phyloP scores from a whole-genome alignment of 192 early-diverging fungal genomes.

The Podila verticillata region DNA sequence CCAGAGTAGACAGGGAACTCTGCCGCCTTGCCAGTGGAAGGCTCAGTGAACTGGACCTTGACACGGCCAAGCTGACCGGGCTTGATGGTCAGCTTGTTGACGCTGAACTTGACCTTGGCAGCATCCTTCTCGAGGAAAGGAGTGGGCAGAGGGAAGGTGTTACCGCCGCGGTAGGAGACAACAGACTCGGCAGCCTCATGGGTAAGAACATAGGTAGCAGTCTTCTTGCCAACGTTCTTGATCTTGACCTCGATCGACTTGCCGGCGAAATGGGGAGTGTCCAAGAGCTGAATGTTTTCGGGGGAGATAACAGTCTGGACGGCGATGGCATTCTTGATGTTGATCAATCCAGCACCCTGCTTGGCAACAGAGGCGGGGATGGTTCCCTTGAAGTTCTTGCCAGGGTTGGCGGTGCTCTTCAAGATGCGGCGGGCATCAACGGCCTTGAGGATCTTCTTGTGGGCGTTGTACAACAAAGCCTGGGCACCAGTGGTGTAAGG shows the following conservation, averaged over 20 bases:
- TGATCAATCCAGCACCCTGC: slow-evolving; percentile 78
- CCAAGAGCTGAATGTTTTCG: slow-evolving; percentile 62
- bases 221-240: slow-evolving; percentile 44
- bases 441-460: slow-evolving; percentile 51
- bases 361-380: slow-evolving; percentile 54
- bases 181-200: slow-evolving; percentile 50
- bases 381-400: not conserved
- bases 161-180: slow-evolving; percentile 33
- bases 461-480: slow-evolving; percentile 69
- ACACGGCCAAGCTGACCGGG: slow-evolving; percentile 40
- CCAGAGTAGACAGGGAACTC: slow-evolving; percentile 61
- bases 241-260: slow-evolving; percentile 51
- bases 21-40: slow-evolving; percentile 12
- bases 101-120: slow-evolving; percentile 50
- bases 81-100: slow-evolving; percentile 19
- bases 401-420: slow-evolving; percentile 34
- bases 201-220: slow-evolving; percentile 33
- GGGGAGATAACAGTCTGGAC: slow-evolving; percentile 64
- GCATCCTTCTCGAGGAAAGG: slow-evolving; percentile 44
- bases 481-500: slow-evolving; percentile 77
- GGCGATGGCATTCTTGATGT: slow-evolving; percentile 69
- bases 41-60: slow-evolving; percentile 51
- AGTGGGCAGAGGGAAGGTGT: slow-evolving; percentile 33
- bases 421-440: slow-evolving; percentile 29
- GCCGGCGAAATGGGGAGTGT: slow-evolving; percentile 47